Conservation (phyloP, 2,329 filamentous ascomycete species). For the Seiridium unicorne region DNA sequence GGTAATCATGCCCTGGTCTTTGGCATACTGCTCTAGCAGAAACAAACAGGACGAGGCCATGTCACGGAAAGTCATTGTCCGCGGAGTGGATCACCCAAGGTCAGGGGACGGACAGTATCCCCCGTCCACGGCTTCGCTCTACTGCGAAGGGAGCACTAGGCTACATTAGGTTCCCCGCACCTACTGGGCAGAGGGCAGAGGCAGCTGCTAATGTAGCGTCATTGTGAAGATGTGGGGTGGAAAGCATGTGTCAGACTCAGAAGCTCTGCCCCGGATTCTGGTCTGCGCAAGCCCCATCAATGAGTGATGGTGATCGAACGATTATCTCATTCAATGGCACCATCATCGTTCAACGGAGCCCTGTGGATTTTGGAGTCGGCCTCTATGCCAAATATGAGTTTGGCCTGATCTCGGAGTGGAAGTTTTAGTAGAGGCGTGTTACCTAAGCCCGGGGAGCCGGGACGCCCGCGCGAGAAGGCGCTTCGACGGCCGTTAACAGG, state of each 20-base stretch:
- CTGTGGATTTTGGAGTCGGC: neutral
- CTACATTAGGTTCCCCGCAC: slow-evolving; percentile 1
- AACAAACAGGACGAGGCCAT: neutral
- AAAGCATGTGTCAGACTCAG: neutral
- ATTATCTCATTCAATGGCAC: neutral
- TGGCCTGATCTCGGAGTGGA: neutral
- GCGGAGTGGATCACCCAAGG: neutral
- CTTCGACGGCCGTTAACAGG: neutral
- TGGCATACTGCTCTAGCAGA: too few species aligned
- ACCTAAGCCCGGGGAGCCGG: neutral
- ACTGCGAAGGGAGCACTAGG: neutral
- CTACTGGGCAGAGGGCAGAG: neutral
- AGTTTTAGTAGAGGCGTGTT: neutral
- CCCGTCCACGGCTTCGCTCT: neutral
- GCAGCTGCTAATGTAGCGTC: neutral
- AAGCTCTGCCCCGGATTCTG: neutral
- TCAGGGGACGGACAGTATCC: neutral
- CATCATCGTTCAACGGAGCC: neutral
- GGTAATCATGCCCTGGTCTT: too few species aligned
- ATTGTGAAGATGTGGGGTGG: neutral
- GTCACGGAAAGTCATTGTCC: neutral
- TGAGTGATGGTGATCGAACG: neutral
- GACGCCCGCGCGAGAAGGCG: neutral
- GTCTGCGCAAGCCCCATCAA: neutral
- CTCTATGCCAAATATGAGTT: neutral